A percentile compares a stretch with the other conserved stretches of the same genome.
phyloP scores from a whole-genome alignment of 495 filamentous ascomycete genomes.

The Cetradonia linearis region DNA sequence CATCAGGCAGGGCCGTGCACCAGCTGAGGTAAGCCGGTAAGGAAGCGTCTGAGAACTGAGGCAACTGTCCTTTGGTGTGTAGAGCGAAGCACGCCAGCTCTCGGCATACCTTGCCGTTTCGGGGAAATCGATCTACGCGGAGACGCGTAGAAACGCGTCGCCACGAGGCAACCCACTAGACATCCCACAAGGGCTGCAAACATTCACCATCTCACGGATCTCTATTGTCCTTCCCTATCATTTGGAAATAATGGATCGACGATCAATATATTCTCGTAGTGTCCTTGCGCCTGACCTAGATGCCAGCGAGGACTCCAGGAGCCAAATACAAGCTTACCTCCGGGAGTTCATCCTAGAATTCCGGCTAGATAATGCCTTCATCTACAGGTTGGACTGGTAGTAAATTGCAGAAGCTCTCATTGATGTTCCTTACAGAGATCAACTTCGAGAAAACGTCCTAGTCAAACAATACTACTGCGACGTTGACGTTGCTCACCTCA shows the following conservation, averaged over 20 bases:
- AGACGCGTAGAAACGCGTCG: not conserved
- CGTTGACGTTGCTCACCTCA: constrained; percentile 91
- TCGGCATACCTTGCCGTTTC: too few relatives aligned
- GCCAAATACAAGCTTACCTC: constrained; percentile 44
- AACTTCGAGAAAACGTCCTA: constrained; percentile 89
- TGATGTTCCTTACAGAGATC: constrained; percentile 52
- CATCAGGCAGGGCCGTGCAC: too few relatives aligned
- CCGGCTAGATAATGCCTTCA: constrained; percentile 87
- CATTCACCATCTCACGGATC: not conserved
- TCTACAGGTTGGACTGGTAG: constrained; percentile 65
- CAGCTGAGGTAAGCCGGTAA: too few relatives aligned
- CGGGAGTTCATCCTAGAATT: constrained; percentile 87
- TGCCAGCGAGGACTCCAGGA: constrained; percentile 50
- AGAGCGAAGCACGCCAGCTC: not conserved
- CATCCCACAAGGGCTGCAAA: not conserved
- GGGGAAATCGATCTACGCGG: not conserved
- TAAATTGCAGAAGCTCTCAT: not conserved
- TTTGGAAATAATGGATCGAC: constrained; percentile 61
- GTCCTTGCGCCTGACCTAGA: constrained; percentile 60
- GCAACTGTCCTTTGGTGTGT: too few relatives aligned
- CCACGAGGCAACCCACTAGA: not conserved
- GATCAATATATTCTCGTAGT: constrained; percentile 72
- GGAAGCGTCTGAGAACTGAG: too few relatives aligned
- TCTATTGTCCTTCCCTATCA: not conserved
- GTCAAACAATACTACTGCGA: constrained; percentile 95